Conservation (phyloP, 805 yeast genomes). For the Nematodospora valgi region DNA sequence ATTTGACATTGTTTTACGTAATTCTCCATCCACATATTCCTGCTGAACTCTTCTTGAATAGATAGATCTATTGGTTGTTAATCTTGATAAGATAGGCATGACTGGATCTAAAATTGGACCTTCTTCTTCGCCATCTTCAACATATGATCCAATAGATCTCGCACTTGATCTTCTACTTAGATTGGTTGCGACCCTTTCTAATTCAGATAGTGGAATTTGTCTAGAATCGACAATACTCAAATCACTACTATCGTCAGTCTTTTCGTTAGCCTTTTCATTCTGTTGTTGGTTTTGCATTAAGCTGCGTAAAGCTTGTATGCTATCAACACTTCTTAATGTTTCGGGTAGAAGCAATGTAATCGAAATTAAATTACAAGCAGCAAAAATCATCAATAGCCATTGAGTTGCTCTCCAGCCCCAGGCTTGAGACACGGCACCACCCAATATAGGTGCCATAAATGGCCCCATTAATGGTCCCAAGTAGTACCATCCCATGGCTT, state of each 20-base stretch:
- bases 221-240: conserved; percentile 3
- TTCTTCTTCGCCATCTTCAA: conserved; percentile 16
- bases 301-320: conserved; percentile 44
- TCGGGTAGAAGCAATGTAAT: conserved; percentile 70
- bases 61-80: conserved; percentile 29
- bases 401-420: conserved; percentile 92
- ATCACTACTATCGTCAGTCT: conserved; percentile 1
- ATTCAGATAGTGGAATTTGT: conserved; percentile 14
- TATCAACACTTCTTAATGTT: conserved; percentile 65
- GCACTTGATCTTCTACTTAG: conserved; percentile 18
- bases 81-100: conserved; percentile 37
- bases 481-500: conserved; percentile 76
- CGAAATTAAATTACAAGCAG: conserved; percentile 49
- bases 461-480: conserved; percentile 84
- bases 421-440: conserved; percentile 65
- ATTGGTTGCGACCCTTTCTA: conserved; percentile 32
- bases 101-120: conserved; percentile 37
- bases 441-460: conserved; percentile 69
- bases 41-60: conserved; percentile 26
- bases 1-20: conserved; percentile 11
- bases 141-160: not conserved
- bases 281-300: conserved; percentile 2
- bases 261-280: conserved; percentile 9
- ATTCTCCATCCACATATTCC: conserved; percentile 20
- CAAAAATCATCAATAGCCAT: conserved; percentile 72